These are phyloP conservation scores for Annona cherimola DNA, from an alignment of 164 flowering plant species.

Conservation along the genomic window DNA sequence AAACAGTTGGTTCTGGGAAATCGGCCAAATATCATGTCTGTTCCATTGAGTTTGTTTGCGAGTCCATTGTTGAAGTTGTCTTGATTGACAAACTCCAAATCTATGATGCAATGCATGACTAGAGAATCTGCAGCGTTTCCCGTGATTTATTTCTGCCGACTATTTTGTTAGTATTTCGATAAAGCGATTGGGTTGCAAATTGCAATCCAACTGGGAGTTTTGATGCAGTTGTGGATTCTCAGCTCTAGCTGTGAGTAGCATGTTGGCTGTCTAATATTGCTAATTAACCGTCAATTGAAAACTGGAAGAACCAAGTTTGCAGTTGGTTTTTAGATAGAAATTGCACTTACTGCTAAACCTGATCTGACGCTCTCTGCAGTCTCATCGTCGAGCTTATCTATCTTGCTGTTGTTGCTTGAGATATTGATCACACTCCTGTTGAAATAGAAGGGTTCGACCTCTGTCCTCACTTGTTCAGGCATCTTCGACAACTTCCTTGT, in stretches of 20 bases:
- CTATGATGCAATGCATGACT: too few relatives aligned
- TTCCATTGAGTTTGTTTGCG: too few relatives aligned
- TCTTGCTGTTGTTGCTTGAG: conserved; percentile 35
- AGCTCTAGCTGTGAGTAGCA: background rate
- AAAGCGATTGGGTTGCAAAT: background rate
- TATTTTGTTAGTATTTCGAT: too few relatives aligned
- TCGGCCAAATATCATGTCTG: background rate
- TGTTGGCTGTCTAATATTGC: background rate
- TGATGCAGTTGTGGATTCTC: background rate
- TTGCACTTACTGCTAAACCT: conserved; percentile 68
- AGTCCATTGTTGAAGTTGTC: too few relatives aligned
- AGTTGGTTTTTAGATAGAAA: background rate
- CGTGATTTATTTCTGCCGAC: too few relatives aligned
- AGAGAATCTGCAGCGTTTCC: too few relatives aligned
- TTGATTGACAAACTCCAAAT: too few relatives aligned
- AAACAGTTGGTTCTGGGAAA: background rate
- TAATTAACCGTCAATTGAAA: background rate
- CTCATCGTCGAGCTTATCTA: conserved; percentile 50
- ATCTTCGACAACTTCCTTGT: conserved; percentile 15
- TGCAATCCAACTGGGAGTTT: background rate
- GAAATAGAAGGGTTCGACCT: conserved; percentile 11
- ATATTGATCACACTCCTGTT: background rate
- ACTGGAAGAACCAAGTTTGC: background rate
- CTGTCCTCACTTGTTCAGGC: conserved; percentile 15
- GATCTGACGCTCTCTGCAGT: conserved; percentile 52